Evolutionary conservation across 352 stramenopile species (phyloP).

Genomic region (Phytophthora idaei): DNA sequence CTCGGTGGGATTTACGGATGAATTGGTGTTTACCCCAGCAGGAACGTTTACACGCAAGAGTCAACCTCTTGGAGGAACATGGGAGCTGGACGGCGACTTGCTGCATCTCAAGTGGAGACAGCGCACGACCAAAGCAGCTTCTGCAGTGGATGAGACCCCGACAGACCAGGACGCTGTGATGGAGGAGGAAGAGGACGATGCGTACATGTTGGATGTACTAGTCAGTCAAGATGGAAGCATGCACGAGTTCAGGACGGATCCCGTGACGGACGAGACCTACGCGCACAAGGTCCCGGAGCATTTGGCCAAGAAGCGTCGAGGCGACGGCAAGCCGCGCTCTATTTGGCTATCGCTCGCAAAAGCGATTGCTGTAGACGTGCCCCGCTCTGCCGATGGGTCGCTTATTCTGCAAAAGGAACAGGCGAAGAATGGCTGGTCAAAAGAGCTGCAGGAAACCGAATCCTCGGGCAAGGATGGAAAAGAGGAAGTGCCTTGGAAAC

Average conservation of each 20-base stretch:
- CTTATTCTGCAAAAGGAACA: conserved; percentile 37
- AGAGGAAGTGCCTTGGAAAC: conserved; percentile 18
- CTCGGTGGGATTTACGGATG: conserved; percentile 77
- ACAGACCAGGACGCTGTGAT: conserved; percentile 23
- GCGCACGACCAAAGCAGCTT: conserved; percentile 20
- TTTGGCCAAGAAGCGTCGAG: conserved; percentile 52
- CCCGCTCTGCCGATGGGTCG: conserved; percentile 47
- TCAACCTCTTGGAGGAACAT: conserved; percentile 72
- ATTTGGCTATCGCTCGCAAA: conserved; percentile 76
- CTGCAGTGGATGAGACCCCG: conserved; percentile 12
- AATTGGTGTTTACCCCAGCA: conserved; percentile 64
- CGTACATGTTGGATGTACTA: conserved; percentile 77
- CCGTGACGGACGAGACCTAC: conserved; percentile 68
- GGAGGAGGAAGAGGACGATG: conserved; percentile 53
- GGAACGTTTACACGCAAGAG: conserved; percentile 73
- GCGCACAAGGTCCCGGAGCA: conserved; percentile 68
- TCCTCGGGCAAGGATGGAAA: conserved; percentile 9
- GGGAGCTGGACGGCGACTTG: conserved; percentile 80
- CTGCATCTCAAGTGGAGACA: conserved; percentile 82
- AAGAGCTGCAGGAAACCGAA: conserved; percentile 15
- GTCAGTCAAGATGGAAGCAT: conserved; percentile 73
- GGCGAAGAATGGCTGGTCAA: not conserved
- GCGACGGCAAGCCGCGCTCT: conserved; percentile 45
- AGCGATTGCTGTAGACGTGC: conserved; percentile 57
- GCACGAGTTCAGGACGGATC: conserved; percentile 80